Conservation (phyloP, 75 land plant species). For the Chamaecyparis obtusa region DNA sequence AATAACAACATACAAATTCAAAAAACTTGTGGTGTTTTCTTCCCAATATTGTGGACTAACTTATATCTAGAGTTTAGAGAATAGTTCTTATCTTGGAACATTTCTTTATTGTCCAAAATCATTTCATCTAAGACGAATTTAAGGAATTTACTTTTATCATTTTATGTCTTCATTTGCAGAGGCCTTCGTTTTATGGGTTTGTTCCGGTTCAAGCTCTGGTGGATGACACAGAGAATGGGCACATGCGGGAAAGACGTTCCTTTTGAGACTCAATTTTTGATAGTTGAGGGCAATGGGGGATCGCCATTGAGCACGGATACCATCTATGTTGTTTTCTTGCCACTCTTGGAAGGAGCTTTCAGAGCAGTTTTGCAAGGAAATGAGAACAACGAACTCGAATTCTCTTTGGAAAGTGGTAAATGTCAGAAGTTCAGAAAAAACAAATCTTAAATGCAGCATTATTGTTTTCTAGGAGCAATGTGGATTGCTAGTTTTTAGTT, state of each 20-base stretch:
- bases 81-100: background rate
- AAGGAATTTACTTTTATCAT: background rate
- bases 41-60: background rate
- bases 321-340: constrained; percentile 67
- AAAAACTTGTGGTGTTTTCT: background rate
- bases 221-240: constrained; percentile 98
- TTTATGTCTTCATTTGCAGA: constrained; percentile 29
- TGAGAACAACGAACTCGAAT: constrained; percentile 61
- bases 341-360: constrained; percentile 77
- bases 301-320: constrained; percentile 31
- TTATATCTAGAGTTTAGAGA: background rate
- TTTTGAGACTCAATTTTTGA: constrained; percentile 83
- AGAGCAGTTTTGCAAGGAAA: constrained; percentile 87
- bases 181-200: constrained; percentile 71
- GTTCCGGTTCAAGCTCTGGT: constrained; percentile 89
- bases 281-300: constrained; percentile 56
- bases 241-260: constrained; percentile 72
- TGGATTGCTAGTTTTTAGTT: background rate
- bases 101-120: background rate
- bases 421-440: background rate
- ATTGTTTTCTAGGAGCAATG: background rate
- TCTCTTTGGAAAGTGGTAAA: constrained; percentile 87
- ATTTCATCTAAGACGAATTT: constrained; percentile 3
- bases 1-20: background rate
- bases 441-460: background rate